Percentiles rank a stretch among this genome's conserved stretches.
phyloP scores from a whole-genome alignment of 225 moss, liverwort and hornwort genomes.

The Bryum argenteum region DNA sequence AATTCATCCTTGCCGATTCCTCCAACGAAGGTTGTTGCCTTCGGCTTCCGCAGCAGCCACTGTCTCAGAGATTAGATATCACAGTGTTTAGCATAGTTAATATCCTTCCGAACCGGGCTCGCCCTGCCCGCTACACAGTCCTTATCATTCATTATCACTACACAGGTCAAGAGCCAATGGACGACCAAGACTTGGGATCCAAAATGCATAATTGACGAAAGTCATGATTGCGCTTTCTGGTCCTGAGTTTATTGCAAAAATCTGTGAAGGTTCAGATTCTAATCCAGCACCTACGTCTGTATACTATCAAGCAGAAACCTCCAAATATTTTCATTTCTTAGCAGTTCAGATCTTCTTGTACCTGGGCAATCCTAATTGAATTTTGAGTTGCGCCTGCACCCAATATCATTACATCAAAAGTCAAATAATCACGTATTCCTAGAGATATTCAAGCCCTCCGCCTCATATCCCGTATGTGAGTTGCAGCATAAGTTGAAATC shows the following conservation, averaged over 20 bases:
- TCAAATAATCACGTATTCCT: constrained; percentile 8
- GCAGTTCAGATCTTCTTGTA: constrained; percentile 25
- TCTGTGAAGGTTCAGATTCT: background rate
- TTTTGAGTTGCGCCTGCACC: constrained; percentile 90
- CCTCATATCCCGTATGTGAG: background rate
- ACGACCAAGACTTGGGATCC: background rate
- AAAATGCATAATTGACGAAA: background rate
- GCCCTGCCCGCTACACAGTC: too few species aligned
- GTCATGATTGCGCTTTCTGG: background rate
- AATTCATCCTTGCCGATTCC: constrained; percentile 91
- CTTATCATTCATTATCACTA: background rate
- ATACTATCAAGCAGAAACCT: background rate
- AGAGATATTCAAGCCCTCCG: background rate
- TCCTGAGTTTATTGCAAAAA: constrained; percentile 9
- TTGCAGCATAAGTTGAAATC: background rate
- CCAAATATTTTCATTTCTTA: background rate
- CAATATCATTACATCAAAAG: constrained; percentile 12
- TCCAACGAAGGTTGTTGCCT: constrained; percentile 82
- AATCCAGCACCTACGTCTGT: background rate
- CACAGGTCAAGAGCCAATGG: background rate
- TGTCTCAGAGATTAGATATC: constrained; percentile 29
- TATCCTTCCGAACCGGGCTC: too few species aligned
- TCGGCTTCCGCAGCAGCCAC: constrained; percentile 85
- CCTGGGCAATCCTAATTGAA: constrained; percentile 89
- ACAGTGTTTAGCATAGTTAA: constrained; percentile 16